phyloP scores from a whole-genome alignment of 2,329 filamentous ascomycete species.

The Fusarium incarnatum region DNA sequence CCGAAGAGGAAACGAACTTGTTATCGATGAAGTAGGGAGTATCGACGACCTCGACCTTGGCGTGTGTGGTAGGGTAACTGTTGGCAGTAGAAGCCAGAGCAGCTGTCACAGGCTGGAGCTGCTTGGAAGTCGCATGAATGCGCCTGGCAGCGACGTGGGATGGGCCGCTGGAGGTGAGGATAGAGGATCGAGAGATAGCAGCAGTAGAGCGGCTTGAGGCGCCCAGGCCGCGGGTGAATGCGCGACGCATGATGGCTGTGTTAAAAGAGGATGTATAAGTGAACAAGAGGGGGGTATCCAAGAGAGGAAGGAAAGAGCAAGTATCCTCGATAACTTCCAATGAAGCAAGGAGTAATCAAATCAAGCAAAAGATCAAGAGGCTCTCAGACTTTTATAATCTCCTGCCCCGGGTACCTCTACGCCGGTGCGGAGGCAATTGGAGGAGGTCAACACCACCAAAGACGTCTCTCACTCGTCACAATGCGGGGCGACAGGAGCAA shows the following conservation, averaged over 20 bases:
- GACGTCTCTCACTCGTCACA: constrained; percentile 14
- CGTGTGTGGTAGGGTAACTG: constrained; percentile 77
- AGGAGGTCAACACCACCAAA: constrained; percentile 20
- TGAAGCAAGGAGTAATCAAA: constrained; percentile 27
- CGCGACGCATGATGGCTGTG: constrained; percentile 58
- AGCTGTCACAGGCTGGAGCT: constrained; percentile 62
- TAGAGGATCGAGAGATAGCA: constrained; percentile 47
- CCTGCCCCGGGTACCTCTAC: constrained; percentile 17
- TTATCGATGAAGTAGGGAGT: constrained; percentile 88
- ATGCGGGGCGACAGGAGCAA: constrained; percentile 32
- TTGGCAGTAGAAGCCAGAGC: constrained; percentile 66
- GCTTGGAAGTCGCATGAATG: constrained; percentile 68
- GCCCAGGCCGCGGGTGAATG: constrained; percentile 56
- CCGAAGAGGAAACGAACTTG: constrained; percentile 75
- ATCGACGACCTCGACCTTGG: constrained; percentile 74
- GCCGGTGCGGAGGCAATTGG: constrained; percentile 36
- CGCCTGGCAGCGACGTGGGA: constrained; percentile 60
- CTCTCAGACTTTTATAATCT: constrained; percentile 31
- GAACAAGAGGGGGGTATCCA: background rate
- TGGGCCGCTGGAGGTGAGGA: constrained; percentile 49
- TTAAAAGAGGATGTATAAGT: background rate
- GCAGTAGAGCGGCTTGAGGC: constrained; percentile 50
- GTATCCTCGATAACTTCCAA: constrained; percentile 27
- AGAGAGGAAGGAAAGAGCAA: constrained; percentile 5
- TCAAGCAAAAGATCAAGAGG: constrained; percentile 21